Conservation (phyloP, 2,329 filamentous ascomycete species). For the Xylaria sp. region DNA sequence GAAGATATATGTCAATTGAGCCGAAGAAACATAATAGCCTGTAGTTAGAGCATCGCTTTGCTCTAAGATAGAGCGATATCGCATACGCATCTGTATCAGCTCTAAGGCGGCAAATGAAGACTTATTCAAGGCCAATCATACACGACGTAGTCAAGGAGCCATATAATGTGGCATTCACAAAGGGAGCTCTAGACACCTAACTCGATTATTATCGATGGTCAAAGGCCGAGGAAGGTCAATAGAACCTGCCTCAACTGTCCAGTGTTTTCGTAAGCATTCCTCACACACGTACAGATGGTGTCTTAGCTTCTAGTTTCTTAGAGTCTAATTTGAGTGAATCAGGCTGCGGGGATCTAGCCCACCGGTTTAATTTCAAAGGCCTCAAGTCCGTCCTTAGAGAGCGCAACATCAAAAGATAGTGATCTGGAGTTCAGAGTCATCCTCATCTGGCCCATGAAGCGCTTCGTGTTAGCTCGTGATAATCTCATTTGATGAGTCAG, state of each 20-base stretch:
- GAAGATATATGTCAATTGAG: background rate
- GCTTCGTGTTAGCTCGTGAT: constrained; percentile 36
- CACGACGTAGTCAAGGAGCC: background rate
- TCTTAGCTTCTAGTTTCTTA: constrained; percentile 42
- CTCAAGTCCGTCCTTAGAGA: constrained; percentile 42
- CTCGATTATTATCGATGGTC: constrained; percentile 32
- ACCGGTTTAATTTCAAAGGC: constrained; percentile 40
- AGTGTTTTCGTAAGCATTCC: background rate
- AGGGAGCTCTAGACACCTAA: constrained; percentile 43
- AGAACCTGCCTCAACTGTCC: background rate
- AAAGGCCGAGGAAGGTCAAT: background rate
- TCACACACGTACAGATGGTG: constrained; percentile 39
- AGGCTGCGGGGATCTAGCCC: constrained; percentile 41
- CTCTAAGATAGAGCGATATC: background rate
- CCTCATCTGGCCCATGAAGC: constrained; percentile 30
- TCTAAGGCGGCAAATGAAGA: background rate
- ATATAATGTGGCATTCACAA: background rate
- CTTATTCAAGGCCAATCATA: background rate
- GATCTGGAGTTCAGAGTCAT: constrained; percentile 33
- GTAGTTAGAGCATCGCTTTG: background rate
- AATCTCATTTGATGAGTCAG: constrained; percentile 34
- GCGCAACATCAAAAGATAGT: constrained; percentile 39
- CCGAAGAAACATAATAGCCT: background rate
- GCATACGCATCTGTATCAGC: background rate
- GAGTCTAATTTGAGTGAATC: constrained; percentile 44